Evolutionary conservation across 176 grass and related monocot genomes (phyloP).

Genomic region (Otatea glauca): DNA sequence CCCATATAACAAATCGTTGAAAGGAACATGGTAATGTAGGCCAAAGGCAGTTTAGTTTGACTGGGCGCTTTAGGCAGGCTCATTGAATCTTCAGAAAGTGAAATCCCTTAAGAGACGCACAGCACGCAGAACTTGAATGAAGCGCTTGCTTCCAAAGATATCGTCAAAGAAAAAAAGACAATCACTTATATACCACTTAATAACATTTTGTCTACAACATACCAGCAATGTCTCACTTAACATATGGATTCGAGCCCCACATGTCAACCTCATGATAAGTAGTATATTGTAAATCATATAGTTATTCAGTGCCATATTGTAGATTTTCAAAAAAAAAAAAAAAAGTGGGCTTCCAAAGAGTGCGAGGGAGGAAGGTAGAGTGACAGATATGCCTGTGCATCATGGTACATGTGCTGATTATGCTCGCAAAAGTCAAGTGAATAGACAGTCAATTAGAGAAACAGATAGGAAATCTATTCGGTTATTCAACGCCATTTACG

Average conservation of each 20-base stretch:
- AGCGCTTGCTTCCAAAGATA: neutral
- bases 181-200: no score
- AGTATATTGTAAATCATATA: no score
- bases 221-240: no score
- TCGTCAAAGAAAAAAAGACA: neutral
- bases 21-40: neutral
- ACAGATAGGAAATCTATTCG: slow-evolving; percentile 6
- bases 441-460: slow-evolving; percentile 12
- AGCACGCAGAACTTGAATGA: neutral
- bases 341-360: neutral
- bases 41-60: slow-evolving; percentile 28
- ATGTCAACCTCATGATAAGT: no score
- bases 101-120: neutral
- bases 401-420: no score
- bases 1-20: neutral
- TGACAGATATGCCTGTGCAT: neutral
- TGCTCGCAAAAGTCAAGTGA: neutral
- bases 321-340: neutral
- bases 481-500: neutral
- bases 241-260: no score
- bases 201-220: no score
- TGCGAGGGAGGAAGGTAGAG: neutral
- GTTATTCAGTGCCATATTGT: no score
- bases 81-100: neutral
- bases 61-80: neutral